Evolutionary conservation across 192 early-diverging fungal genomes (phyloP), one percentile per base, ranked within the genome.

Genomic region (Rhizophlyctis rosea): DNA sequence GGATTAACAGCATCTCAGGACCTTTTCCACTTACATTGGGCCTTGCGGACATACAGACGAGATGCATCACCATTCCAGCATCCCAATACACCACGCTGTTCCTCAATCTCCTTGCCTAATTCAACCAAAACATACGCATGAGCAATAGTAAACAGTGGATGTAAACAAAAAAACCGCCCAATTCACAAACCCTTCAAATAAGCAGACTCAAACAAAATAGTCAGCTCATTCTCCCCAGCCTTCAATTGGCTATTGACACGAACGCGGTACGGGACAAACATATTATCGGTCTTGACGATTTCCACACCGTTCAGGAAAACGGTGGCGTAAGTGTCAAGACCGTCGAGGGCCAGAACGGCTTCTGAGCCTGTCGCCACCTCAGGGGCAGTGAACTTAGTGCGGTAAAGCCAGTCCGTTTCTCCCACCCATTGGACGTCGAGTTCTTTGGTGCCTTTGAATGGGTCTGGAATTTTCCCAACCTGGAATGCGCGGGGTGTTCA

Each of bases 211-310:
- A 83, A 67, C 25, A 68, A 47, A 35, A 80, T 75, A 1, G 36
- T 27, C 11, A 76, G 32, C 2, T 25, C 57, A 16, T 68, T 67
- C 33, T 51, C 24, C 48, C 56, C 59, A 32, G 18, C 4, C 33
- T 44, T 54, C 16, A 84, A 54, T n/a, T 34, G 47, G 0, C 47
- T 21, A 5, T 44, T 11, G 34, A 78, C 59, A 50, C 75, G 54
- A 34, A 78, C 27, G 3, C 59, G 32, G 59, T 77, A 65, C 13
- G 34, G 65, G 28, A 70, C 48, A 39, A 82, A 84, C 76, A 77
- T 78, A 59, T 85, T 84, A 23, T 84, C 54, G 13, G 72, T 61
- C 34, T 61, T 58, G 2, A 53, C 70, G 30, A 84, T 60, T 3
- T 7, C n/a, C 0, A 13, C 50, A 0, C 67, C 76, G 51, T 84